Percentiles rank a stretch among this genome's conserved stretches.
Evolutionary conservation across 805 yeast species (phyloP).

Genomic region (Sugiyamaella mastotermitis): DNA sequence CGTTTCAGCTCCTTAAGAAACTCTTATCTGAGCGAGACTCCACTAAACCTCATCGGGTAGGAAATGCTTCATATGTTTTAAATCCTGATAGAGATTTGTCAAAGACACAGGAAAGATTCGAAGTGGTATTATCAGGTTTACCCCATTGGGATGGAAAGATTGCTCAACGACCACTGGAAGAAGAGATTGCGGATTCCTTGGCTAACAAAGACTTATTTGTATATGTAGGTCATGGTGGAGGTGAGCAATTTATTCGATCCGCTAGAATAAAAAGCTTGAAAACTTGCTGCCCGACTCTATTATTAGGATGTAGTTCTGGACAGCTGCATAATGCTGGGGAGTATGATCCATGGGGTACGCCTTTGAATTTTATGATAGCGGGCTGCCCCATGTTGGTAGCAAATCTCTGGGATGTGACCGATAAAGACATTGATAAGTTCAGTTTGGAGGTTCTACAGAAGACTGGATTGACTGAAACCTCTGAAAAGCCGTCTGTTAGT

Average conservation of each 20-base stretch:
- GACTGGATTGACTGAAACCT: constrained; percentile 20
- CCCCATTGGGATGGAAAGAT: constrained; percentile 46
- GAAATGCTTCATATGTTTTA: constrained; percentile 51
- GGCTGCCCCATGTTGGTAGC: constrained; percentile 82
- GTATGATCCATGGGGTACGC: constrained; percentile 70
- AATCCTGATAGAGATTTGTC: constrained; percentile 79
- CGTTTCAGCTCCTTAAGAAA: constrained; percentile 41
- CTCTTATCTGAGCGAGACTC: constrained; percentile 25
- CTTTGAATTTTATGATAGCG: constrained; percentile 67
- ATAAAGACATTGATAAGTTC: constrained; percentile 85
- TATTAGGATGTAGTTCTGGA: constrained; percentile 92
- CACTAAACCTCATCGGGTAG: constrained; percentile 8
- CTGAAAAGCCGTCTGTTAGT: constrained; percentile 16
- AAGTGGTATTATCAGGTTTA: constrained; percentile 34
- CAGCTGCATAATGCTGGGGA: constrained; percentile 48
- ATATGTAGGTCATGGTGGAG: constrained; percentile 94
- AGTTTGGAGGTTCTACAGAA: constrained; percentile 52
- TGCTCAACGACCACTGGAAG: constrained; percentile 55
- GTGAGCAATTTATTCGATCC: constrained; percentile 71
- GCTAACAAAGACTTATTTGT: constrained; percentile 46
- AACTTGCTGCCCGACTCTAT: constrained; percentile 36
- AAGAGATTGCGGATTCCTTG: constrained; percentile 41
- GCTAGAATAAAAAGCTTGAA: constrained; percentile 44
- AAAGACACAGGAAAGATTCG: constrained; percentile 58
- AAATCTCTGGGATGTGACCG: constrained; percentile 95